Percentiles rank a stretch among this genome's conserved stretches.
phyloP scores from a whole-genome alignment of 23 red algal species.

The Cyanidiococcus yangmingshanensis region DNA sequence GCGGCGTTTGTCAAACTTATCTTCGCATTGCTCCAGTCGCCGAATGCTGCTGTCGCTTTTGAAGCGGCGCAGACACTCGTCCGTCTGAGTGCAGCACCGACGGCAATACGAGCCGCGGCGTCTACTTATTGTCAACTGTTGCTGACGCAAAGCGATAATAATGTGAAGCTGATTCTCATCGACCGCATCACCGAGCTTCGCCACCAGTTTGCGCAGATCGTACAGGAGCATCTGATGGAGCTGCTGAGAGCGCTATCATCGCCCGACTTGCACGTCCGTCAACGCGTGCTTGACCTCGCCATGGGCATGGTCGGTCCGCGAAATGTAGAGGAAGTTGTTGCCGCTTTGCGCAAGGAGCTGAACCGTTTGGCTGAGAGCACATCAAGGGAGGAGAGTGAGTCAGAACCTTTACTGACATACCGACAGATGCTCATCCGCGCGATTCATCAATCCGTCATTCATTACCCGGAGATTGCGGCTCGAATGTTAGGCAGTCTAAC shows the following conservation, averaged over 20 bases:
- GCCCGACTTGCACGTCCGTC: conserved; percentile 82
- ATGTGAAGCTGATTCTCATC: conserved; percentile 87
- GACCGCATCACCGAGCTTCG: conserved; percentile 73
- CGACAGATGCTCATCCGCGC: conserved; percentile 73
- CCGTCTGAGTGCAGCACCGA: conserved; percentile 62
- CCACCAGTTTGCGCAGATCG: conserved; percentile 37
- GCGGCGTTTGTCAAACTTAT: conserved; percentile 88
- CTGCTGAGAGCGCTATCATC: conserved; percentile 68
- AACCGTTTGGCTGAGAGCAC: neutral
- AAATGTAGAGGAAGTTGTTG: conserved; percentile 84
- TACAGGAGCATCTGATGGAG: conserved; percentile 84
- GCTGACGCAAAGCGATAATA: conserved; percentile 80
- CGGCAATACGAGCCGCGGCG: conserved; percentile 84
- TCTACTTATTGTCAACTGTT: conserved; percentile 74
- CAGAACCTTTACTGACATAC: conserved; percentile 45
- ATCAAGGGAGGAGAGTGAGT: conserved; percentile 12
- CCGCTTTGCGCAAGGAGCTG: conserved; percentile 76
- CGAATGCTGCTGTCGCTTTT: conserved; percentile 76
- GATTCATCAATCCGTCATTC: conserved; percentile 56
- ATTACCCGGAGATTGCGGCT: conserved; percentile 63
- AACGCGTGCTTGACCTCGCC: conserved; percentile 49
- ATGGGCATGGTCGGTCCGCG: conserved; percentile 66
- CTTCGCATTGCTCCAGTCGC: conserved; percentile 68
- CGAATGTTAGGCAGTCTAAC: conserved; percentile 42
- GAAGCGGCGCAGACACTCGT: conserved; percentile 79